Conservation (phyloP, 225 moss, liverwort and hornwort species). For the Climacium dendroides region DNA sequence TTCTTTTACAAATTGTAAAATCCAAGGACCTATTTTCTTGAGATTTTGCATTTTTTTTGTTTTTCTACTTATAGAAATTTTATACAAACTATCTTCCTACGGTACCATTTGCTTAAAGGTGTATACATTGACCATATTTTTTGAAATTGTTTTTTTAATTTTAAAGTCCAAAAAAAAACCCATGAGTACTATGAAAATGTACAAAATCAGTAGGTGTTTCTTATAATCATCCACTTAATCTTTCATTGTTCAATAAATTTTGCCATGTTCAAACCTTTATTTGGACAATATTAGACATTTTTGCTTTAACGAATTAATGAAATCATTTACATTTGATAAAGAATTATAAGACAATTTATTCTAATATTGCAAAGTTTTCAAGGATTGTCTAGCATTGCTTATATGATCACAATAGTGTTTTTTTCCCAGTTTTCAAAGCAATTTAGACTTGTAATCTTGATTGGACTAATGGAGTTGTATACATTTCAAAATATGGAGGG, state of each 20-base stretch:
- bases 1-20: no score
- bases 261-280: background rate
- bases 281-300: background rate
- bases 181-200: rapidly evolving
- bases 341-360: background rate
- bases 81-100: no score
- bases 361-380: background rate
- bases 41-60: no score
- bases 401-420: background rate
- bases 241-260: background rate
- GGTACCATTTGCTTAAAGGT: no score
- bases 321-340: background rate
- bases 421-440: background rate
- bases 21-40: no score
- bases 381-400: rapidly evolving
- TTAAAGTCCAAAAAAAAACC: background rate
- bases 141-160: background rate
- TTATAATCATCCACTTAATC: background rate
- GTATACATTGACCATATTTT: background rate
- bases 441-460: background rate
- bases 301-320: background rate
- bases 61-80: no score
- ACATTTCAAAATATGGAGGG: background rate
- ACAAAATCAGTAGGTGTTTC: background rate
- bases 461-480: background rate